Evolutionary conservation across 1,139 yeast species (phyloP), one percentile per base, ranked within the genome.

Genomic region (Hemisphaericaspora subhashii): DNA sequence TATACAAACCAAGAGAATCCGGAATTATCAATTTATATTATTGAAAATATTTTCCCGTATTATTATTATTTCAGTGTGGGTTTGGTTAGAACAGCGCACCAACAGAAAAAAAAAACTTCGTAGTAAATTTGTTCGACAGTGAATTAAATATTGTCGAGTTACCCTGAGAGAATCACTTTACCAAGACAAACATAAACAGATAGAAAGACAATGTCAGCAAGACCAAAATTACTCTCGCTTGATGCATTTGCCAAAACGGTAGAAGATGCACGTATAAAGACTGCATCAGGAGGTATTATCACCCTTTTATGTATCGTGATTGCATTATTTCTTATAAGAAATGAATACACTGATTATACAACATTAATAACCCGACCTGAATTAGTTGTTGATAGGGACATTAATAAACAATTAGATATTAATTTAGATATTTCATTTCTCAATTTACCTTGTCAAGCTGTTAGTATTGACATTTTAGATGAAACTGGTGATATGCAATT

Each of bases 171-270:
- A n/a, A n/a, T n/a, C n/a, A n/a, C n/a, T n/a, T n/a, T n/a, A n/a
- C n/a, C n/a, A n/a, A n/a, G n/a, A n/a, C n/a, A n/a, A 22, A 22
- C n/a, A 22, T 25, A 25, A 15, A 20, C 24, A 17, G 28, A 22
- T 15, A 21, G 17, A 22, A 33, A 24, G 33, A n/a, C 27, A 7
- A 42, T 40, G 42, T 40, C 47, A 13, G 34, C 47, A 5, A 70
- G 66, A 50, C 77, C 80, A 16, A 67, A 68, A 44, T 68, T 87
- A 47, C 67, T 86, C 40, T 77, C 83, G 31, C 71, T 86, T 45
- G 98, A 92, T 62, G 96, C 95, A 10, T 92, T 92, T 62, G 82
- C 96, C 24, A 90, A 89, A 63, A 88, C 98, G 5, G 90, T 87
- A 33, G 98, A 90, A 53, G 98, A 92, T 60, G 95, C 96, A 5